Evolutionary conservation across 495 filamentous ascomycete species (phyloP).

Genomic region (Neurospora sp.): DNA sequence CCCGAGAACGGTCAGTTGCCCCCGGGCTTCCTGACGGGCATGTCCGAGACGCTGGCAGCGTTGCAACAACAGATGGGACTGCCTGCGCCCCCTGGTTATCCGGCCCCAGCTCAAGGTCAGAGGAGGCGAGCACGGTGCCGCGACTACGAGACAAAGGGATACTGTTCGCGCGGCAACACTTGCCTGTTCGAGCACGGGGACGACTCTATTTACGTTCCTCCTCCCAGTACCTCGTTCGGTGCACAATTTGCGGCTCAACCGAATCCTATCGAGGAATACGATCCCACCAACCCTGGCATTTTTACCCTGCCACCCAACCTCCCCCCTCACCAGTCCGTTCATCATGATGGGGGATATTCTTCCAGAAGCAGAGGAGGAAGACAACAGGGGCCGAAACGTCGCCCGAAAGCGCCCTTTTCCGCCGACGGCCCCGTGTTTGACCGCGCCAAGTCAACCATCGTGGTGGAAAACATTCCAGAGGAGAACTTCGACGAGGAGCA

Average conservation of each 20-base stretch:
- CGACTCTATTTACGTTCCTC: slow-evolving; percentile 7
- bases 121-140: slow-evolving; percentile 54
- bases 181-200: slow-evolving; percentile 79
- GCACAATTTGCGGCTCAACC: slow-evolving; percentile 3
- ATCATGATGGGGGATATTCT: neutral
- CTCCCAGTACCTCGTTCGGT: neutral
- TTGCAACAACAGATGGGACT: slow-evolving; percentile 3
- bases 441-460: slow-evolving; percentile 65
- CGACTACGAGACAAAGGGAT: slow-evolving; percentile 84
- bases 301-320: neutral
- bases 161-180: slow-evolving; percentile 58
- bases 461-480: slow-evolving; percentile 87
- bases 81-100: slow-evolving; percentile 34
- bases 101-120: slow-evolving; percentile 25
- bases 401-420: slow-evolving; percentile 53
- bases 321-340: neutral
- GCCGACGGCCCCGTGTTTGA: slow-evolving; percentile 66
- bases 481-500: slow-evolving; percentile 68
- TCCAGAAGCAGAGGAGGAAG: slow-evolving; percentile 10
- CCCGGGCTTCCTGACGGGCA: neutral
- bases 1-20: neutral
- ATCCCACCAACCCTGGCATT: slow-evolving; percentile 52
- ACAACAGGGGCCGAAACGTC: slow-evolving; percentile 20
- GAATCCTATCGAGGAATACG: slow-evolving; percentile 59
- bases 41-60: neutral